Percentiles rank a stretch among this genome's conserved stretches.
These are phyloP conservation scores for Suillus spraguei DNA, from an alignment of 768 basidiomycete species.

Conservation along the genomic window DNA sequence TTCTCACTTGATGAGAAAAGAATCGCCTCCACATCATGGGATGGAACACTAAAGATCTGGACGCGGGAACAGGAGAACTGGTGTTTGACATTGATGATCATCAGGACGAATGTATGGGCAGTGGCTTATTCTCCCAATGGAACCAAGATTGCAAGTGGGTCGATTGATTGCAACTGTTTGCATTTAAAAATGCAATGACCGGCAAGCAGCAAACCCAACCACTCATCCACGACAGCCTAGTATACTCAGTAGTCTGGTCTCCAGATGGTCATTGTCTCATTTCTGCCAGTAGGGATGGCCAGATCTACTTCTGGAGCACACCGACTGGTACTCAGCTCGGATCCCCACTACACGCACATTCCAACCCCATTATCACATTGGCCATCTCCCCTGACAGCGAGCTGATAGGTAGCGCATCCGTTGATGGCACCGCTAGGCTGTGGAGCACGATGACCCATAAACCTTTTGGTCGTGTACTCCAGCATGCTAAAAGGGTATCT, in stretches of 20 bases:
- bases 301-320: background rate
- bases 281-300: background rate
- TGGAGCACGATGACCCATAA: no score
- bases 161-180: background rate
- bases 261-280: background rate
- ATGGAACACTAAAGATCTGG: no score
- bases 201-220: background rate
- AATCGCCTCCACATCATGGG: no score
- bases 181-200: background rate
- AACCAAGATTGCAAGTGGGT: background rate
- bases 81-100: background rate
- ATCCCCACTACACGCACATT: background rate
- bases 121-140: background rate
- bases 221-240: background rate
- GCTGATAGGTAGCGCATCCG: background rate
- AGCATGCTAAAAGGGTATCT: no score
- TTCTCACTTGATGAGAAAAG: background rate
- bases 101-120: background rate
- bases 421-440: background rate
- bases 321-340: background rate
- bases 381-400: background rate
- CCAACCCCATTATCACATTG: rapidly evolving
- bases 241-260: background rate
- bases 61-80: background rate
- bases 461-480: no score